These are phyloP conservation scores for Agapanthus africanus DNA, from an alignment of 106 monocot genomes.

Conservation along the genomic window DNA sequence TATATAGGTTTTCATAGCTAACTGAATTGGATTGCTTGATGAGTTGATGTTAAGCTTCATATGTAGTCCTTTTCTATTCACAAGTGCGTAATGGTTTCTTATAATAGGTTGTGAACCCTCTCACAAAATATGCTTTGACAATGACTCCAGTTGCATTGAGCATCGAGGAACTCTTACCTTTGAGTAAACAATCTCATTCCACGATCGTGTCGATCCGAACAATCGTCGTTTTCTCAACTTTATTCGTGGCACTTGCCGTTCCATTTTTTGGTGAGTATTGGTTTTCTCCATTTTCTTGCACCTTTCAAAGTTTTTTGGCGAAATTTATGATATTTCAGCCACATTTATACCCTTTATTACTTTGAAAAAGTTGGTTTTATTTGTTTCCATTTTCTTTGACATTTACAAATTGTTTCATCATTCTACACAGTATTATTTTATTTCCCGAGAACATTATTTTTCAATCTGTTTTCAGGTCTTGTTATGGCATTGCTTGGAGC, in stretches of 20 bases:
- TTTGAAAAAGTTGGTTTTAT: too few relatives aligned
- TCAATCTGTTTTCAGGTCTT: conserved; percentile 30
- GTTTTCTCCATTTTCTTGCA: neutral
- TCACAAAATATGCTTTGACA: conserved; percentile 60
- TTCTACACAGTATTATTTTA: neutral
- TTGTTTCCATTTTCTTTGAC: too few relatives aligned
- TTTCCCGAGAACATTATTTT: neutral
- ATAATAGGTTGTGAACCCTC: conserved; percentile 43
- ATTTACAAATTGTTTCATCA: too few relatives aligned
- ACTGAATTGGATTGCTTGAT: too few relatives aligned
- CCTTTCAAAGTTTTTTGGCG: too few relatives aligned
- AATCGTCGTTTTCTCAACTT: conserved; percentile 41
- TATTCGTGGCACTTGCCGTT: conserved; percentile 40
- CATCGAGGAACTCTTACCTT: conserved; percentile 56
- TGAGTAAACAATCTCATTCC: conserved; percentile 16
- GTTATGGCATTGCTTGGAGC: conserved; percentile 68
- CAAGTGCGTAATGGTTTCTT: too few relatives aligned
- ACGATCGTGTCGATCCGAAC: conserved; percentile 35
- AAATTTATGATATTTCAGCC: too few relatives aligned
- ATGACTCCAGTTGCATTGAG: conserved; percentile 62
- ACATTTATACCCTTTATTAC: neutral
- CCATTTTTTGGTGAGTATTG: conserved; percentile 48
- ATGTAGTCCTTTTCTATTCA: neutral
- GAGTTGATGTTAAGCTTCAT: too few relatives aligned
- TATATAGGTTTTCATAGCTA: too few relatives aligned